phyloP scores from a whole-genome alignment of 1,284 basidiomycete genomes.

The Trametes hirsuta region DNA sequence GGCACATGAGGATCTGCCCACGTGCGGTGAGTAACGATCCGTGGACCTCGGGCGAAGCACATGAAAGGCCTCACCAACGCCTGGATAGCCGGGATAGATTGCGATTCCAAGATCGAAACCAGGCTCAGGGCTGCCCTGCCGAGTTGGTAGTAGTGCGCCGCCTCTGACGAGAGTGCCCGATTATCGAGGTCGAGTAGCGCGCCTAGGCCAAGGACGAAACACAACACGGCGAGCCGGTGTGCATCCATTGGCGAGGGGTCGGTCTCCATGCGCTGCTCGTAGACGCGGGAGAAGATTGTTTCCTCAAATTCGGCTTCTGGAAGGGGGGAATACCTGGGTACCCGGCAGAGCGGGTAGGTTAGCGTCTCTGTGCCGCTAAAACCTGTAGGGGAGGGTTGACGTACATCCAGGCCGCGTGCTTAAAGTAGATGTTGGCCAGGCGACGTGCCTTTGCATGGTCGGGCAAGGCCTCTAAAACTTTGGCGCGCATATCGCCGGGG shows the following conservation, averaged over 20 bases:
- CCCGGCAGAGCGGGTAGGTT: background rate
- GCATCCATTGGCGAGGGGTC: conserved; percentile 48
- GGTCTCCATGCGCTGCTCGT: conserved; percentile 42
- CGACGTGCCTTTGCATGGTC: conserved; percentile 44
- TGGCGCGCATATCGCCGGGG: conserved; percentile 44
- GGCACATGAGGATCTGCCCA: conserved; percentile 65
- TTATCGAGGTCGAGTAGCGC: conserved; percentile 47
- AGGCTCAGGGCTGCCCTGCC: conserved; percentile 59
- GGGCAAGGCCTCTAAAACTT: conserved; percentile 52
- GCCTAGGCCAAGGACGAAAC: conserved; percentile 39
- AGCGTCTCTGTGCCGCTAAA: conserved; percentile 18
- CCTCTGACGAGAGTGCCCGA: conserved; percentile 52
- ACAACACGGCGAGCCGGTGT: conserved; percentile 45
- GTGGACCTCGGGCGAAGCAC: conserved; percentile 32
- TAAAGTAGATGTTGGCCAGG: conserved; percentile 57
- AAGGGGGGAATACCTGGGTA: conserved; percentile 63
- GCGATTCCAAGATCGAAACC: conserved; percentile 65
- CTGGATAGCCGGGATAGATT: conserved; percentile 63
- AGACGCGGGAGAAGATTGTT: conserved; percentile 54
- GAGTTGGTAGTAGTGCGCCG: conserved; percentile 62
- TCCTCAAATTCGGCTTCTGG: conserved; percentile 56
- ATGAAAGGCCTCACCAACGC: conserved; percentile 51
- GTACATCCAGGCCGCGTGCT: conserved; percentile 71
- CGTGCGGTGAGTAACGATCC: conserved; percentile 33
- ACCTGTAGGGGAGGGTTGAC: conserved; percentile 33